Base-by-base conservation (phyloP, 2,329 filamentous ascomycete species). In the Fusarium vanettenii region DNA sequence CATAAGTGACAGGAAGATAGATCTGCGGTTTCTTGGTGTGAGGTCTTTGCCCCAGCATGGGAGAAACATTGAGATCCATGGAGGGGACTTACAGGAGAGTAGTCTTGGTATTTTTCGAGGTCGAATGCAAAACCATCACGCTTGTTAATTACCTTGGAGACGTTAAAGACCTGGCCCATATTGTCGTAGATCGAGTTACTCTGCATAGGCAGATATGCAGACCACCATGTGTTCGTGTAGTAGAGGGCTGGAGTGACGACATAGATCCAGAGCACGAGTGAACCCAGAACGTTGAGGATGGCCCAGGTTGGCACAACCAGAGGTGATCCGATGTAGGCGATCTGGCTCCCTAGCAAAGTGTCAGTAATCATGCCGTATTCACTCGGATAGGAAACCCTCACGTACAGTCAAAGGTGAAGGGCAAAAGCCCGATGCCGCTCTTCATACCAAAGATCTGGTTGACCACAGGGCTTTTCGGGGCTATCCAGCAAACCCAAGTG, bases 111-210 rank as follows among this genome's bases (percentile, higher is more conserved):
- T n/a, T 86, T 86, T 18, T 82, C 80, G 33, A 82, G 76, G 69
- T 90, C 84, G 20, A 90, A 85, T 0, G 80, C 81, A 35, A 80
- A 82, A 37, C 83, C 81, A 0, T 80, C 64, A 10, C 84, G 83
- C 25, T 84, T 83, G 25, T 84, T 82, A 67, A 90, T 84, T 16
- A 90, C 87, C 3, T 80, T 81, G 0, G 83, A 81, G 0, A 87
- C 86, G 45, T 90, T 84, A 72, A 90, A 90, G 0, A 81, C 67
- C 5, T 82, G 73, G 0, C 86, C 89, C 0, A 82, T 87, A 50
- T 89, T 89, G 77, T 90, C 89, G 60, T 85, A 90, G 9, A 86
- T 87, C 14, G 86, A 84, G n/a, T 87, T 84, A 35, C 85, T 87
- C 27, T 87, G 85, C 39, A 89, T 82, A 0, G 89, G 89, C 14